Base-by-base conservation (phyloP, 2,329 filamentous ascomycete genomes). In the Colletotrichum orchidophilum region DNA sequence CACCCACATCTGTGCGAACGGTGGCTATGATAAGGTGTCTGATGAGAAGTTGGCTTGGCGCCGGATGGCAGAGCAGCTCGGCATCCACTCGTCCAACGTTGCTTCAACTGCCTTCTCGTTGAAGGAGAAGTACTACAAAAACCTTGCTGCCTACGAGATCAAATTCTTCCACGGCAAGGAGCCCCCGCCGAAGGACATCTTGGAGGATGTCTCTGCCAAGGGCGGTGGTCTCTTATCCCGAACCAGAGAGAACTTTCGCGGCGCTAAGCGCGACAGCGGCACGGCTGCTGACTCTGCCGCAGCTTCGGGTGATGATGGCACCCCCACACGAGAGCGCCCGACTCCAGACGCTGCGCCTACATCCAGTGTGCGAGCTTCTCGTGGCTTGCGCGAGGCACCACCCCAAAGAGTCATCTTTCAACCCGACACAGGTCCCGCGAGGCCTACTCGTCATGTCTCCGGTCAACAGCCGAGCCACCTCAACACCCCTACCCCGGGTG, bases 81-180 rank as follows among this genome's bases (percentile, higher is more conserved):
- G 93, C 60, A 89, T 95, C 73, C 90, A 90, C 77, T 91, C 91
- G 66, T 87, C 88, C 76, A 95, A 96, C 78, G 90, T 94, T 73
- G 88, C 94, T 7, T 94, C 94, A n/a, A 90, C 94, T 70, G 94
- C 94, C 15, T 97, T 97, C 82, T 89, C 93, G 70, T 85, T 97
- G 66, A 97, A 97, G 83, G 92, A 93, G 66, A 91, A 93, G 73
- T 97, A 96, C 83, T 97, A 97, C 85, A 95, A 94, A 81, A 94
- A 96, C 77, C 88, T 97, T 54, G 92, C 93, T 13, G 94, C 95
- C 1, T 97, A 93, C 81, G 95, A 97, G 81, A 96, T 97, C 77
- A 90, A 89, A 57, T 92, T 90, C 12, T 83, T 95, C 52, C 93
- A 95, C 82, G 88, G 91, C 64, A 91, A 93, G 80, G 93, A 95